Percentiles rank a stretch among this genome's conserved stretches.
Conservation (phyloP, 352 stramenopile genomes). For the Globisporangium mamillatum region DNA sequence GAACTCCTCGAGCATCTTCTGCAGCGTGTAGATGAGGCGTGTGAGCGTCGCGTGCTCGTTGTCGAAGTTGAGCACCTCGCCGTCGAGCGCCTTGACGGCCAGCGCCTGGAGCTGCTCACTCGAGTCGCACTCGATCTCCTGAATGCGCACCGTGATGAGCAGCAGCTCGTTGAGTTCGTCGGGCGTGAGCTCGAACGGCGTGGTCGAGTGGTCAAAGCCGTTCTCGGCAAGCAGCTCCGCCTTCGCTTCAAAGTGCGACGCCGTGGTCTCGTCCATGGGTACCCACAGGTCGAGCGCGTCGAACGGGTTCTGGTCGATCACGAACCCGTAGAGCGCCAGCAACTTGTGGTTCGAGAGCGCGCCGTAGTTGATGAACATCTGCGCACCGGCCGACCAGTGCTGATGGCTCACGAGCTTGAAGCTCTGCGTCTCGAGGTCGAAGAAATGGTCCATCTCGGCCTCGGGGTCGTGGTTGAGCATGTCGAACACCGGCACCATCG, state of each 20-base stretch:
- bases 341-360: slow-evolving; percentile 82
- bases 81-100: slow-evolving; percentile 45
- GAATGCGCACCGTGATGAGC: slow-evolving; percentile 58
- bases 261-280: slow-evolving; percentile 52
- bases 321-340: slow-evolving; percentile 77
- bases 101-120: slow-evolving; percentile 31
- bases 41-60: slow-evolving; percentile 55
- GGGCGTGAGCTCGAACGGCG: slow-evolving; percentile 59
- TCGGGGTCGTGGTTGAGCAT: slow-evolving; percentile 84
- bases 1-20: slow-evolving; percentile 58
- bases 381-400: slow-evolving; percentile 62
- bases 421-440: slow-evolving; percentile 39
- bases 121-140: slow-evolving; percentile 56
- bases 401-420: slow-evolving; percentile 76
- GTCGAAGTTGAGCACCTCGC: slow-evolving; percentile 46
- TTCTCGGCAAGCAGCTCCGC: slow-evolving; percentile 37
- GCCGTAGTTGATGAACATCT: slow-evolving; percentile 84
- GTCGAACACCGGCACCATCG: slow-evolving; percentile 84
- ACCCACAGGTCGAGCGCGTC: slow-evolving; percentile 76
- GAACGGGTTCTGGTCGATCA: slow-evolving; percentile 61
- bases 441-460: slow-evolving; percentile 71
- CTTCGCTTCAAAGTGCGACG: slow-evolving; percentile 46
- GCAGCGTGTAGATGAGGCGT: slow-evolving; percentile 57
- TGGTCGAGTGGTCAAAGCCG: slow-evolving; percentile 57
- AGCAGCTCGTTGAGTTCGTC: slow-evolving; percentile 68